Conservation (phyloP, 306 rosid genomes). For the Prunus salicina region DNA sequence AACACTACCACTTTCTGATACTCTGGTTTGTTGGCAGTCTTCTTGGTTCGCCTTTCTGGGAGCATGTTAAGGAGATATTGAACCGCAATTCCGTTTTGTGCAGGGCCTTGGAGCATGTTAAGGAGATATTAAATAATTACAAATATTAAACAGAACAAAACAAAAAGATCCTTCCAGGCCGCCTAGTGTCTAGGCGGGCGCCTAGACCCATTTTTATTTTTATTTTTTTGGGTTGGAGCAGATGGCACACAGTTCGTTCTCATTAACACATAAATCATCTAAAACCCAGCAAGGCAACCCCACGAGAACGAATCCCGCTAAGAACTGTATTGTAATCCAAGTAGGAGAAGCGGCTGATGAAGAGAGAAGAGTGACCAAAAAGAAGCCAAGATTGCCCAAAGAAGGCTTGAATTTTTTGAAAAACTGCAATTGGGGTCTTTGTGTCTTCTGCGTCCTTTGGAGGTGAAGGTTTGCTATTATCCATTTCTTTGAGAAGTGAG, state of each 20-base stretch:
- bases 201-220: no score
- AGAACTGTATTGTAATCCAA: conserved; percentile 38
- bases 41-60: conserved; percentile 82
- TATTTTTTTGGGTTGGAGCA: no score
- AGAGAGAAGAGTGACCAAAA: conserved; percentile 37
- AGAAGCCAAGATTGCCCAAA: conserved; percentile 42
- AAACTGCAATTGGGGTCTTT: conserved; percentile 44
- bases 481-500: conserved; percentile 31
- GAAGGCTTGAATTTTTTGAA: conserved; percentile 59
- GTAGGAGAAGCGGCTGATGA: conserved; percentile 54
- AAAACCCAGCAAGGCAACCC: conserved; percentile 8
- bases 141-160: no score
- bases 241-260: no score
- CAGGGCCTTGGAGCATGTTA: conserved; percentile 63
- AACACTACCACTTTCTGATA: conserved; percentile 19
- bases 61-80: conserved; percentile 73
- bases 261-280: no score
- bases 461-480: conserved; percentile 30
- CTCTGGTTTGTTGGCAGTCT: conserved; percentile 54
- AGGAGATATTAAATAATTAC: no score
- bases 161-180: no score
- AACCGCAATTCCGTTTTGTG: conserved; percentile 84
- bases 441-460: conserved; percentile 20
- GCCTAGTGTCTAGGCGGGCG: no score
- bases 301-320: conserved; percentile 32